phyloP scores from a whole-genome alignment of 495 filamentous ascomycete genomes.

The Opeltia flavorubescens region DNA sequence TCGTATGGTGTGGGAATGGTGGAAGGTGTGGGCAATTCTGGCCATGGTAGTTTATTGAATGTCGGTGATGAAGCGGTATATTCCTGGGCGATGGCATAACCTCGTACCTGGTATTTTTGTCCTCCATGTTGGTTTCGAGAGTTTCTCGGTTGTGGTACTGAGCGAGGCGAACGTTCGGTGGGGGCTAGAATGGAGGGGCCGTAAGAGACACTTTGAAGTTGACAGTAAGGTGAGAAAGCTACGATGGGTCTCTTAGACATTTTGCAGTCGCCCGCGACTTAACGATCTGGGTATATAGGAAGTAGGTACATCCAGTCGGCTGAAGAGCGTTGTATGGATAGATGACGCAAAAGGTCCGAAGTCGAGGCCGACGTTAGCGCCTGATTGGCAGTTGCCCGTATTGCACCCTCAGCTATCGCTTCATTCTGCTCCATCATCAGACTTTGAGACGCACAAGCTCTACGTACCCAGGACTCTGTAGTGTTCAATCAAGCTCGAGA shows the following conservation, averaged over 20 bases:
- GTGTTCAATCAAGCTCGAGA: too few relatives aligned
- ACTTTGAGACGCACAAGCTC: too few relatives aligned
- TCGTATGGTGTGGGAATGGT: slow-evolving; percentile 76
- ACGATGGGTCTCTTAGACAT: background rate
- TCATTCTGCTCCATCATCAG: too few relatives aligned
- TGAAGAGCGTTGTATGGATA: too few relatives aligned
- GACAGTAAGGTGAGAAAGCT: background rate
- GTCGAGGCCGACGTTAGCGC: too few relatives aligned
- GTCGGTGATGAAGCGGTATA: background rate
- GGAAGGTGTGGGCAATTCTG: slow-evolving; percentile 18
- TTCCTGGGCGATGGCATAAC: slow-evolving; percentile 3
- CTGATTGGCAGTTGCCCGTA: background rate
- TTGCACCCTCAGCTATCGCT: background rate
- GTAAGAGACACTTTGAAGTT: background rate
- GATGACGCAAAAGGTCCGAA: background rate
- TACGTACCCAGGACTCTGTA: too few relatives aligned
- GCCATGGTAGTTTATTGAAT: slow-evolving; percentile 15
- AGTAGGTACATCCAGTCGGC: background rate
- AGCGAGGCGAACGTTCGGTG: background rate
- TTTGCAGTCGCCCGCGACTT: background rate
- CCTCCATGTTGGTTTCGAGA: background rate
- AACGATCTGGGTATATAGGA: background rate
- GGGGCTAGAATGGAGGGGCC: background rate
- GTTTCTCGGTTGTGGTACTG: background rate
- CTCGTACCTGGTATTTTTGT: background rate